phyloP scores from a whole-genome alignment of 2,329 filamentous ascomycete species.

The Aspergillus puulaauensis region DNA sequence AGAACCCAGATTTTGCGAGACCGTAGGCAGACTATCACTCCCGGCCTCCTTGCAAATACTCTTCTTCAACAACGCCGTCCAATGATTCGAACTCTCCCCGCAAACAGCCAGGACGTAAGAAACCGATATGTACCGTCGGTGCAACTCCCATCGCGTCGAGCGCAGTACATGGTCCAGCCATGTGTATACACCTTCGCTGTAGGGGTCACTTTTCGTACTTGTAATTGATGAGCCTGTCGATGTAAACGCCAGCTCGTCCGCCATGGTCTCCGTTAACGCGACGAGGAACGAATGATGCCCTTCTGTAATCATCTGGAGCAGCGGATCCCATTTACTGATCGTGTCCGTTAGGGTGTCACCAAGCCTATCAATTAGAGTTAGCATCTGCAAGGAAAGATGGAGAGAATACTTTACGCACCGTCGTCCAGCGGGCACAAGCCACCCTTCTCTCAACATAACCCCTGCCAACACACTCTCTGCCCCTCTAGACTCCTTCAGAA shows the following conservation, averaged over 20 bases:
- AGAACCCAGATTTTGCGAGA: not conserved
- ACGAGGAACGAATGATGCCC: conserved; percentile 36
- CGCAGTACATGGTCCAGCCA: conserved; percentile 53
- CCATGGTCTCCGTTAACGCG: conserved; percentile 40
- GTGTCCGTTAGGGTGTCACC: conserved; percentile 27
- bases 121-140: conserved; percentile 28
- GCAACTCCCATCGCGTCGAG: conserved; percentile 36
- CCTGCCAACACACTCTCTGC: conserved; percentile 22
- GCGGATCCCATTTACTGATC: conserved; percentile 37
- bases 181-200: conserved; percentile 45
- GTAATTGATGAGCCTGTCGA: conserved; percentile 14
- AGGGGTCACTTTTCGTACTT: conserved; percentile 27
- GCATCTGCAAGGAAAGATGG: conserved; percentile 3
- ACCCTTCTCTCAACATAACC: conserved; percentile 27
- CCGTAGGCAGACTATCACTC: not conserved
- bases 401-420: conserved; percentile 22
- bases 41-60: conserved; percentile 16
- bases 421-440: conserved; percentile 27
- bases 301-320: conserved; percentile 37
- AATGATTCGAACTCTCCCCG: conserved; percentile 30
- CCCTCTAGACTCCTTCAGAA: conserved; percentile 24
- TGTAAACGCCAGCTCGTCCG: conserved; percentile 33
- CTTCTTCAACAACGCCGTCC: conserved; percentile 27
- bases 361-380: conserved; percentile 16
- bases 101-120: conserved; percentile 37